Evolutionary conservation across 352 stramenopile genomes (phyloP), one percentile per base, ranked within the genome.

Genomic region (Globisporangium yorkense): DNA sequence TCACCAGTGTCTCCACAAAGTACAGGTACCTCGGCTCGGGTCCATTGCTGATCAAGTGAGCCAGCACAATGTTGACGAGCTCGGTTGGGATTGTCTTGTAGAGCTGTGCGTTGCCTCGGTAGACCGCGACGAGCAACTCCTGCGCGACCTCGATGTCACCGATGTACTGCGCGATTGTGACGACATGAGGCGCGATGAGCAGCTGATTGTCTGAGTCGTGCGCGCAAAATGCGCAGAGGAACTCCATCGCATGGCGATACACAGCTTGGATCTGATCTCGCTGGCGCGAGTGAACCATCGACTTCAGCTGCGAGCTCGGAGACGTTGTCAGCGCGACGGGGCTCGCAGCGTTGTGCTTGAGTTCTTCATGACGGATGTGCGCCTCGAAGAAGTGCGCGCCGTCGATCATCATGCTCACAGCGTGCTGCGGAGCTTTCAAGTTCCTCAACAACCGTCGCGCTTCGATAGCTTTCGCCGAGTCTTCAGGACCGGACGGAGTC

Each of bases 331-430:
- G 29, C 37, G 41, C 27, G 31, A 18, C 20, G 5, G 53, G 31
- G 29, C 46, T 53, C 18, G 13, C 12, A 27, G n/a, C 45, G 18
- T 24, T 52, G n/a, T 43, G 29, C 20, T 56, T 60, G 20, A 39
- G 2, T 2, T 71, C 54, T n/a, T 63, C 31, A 10, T 66, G 56
- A 18, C 54, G 57, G 24, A 77, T 46, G 53, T 89, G 75, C 0
- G 73, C 74, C 51, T 88, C 76, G 20, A 83, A 91, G 48, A 87
- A 87, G 56, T 91, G 78, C 13, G 76, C 77, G 9, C 80, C 80
- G 67, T 88, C 79, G 20, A 73, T 62, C 52, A 91, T 68, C 74
- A 91, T 87, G 20, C 67, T 80, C 13, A 88, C 54, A 9, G 87
- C 74, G 54, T 86, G 80, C 43, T 88, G 66, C 10, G 76, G 67